Conservation (phyloP, 1,284 basidiomycete genomes). For the Phlebopus sp. region DNA sequence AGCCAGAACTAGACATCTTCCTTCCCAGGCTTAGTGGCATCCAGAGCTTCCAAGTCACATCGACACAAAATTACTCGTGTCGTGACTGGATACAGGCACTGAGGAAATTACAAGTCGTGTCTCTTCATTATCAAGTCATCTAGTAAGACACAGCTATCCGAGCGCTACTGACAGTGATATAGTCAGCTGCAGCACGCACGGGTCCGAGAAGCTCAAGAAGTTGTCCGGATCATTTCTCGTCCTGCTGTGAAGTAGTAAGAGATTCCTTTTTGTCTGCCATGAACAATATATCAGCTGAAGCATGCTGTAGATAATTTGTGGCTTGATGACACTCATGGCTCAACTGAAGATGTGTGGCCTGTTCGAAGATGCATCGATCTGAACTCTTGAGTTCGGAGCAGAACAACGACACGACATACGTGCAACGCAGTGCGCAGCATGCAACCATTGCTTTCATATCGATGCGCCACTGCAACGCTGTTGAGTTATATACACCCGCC, state of each 20-base stretch:
- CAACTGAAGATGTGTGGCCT: conserved; percentile 1
- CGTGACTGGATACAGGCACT: too few relatives aligned
- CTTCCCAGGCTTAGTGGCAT: too few relatives aligned
- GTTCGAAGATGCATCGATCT: too few relatives aligned
- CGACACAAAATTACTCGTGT: too few relatives aligned
- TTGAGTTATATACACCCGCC: not conserved
- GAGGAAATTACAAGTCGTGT: not conserved
- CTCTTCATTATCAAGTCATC: conserved; percentile 9
- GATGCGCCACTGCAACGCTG: conserved; percentile 28
- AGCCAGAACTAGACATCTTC: conserved; percentile 16
- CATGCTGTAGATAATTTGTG: conserved; percentile 25
- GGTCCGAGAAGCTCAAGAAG: conserved; percentile 16
- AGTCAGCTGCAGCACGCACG: conserved; percentile 10
- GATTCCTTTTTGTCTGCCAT: not conserved
- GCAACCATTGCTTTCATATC: conserved; percentile 6
- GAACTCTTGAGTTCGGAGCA: not conserved
- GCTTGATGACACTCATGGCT: conserved; percentile 22
- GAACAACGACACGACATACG: not conserved
- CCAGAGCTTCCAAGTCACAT: too few relatives aligned
- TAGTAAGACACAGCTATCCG: conserved; percentile 6
- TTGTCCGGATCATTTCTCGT: not conserved
- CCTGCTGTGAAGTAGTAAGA: not conserved
- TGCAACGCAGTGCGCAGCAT: conserved; percentile 2
- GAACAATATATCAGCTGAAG: conserved; percentile 14
- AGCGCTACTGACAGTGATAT: not conserved